Evolutionary conservation across 2,329 filamentous ascomycete species (phyloP), one percentile per base, ranked within the genome.

Genomic region (Paecilomyces sp.): DNA sequence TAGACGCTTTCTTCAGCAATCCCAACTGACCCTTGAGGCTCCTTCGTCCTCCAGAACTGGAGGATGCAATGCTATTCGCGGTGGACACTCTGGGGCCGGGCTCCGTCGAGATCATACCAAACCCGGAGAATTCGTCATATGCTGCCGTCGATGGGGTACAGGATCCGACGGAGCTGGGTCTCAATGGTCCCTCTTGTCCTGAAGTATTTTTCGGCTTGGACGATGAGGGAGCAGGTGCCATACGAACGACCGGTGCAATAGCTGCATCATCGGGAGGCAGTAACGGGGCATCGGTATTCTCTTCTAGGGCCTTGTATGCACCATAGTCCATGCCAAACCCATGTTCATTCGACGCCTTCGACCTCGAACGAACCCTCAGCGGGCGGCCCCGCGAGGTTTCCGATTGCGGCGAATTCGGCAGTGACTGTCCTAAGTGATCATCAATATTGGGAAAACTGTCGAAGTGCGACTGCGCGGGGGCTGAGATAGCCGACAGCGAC

Each of bases 141-240:
- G 65, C 64, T 7, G 66, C 67, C 56, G 67, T 68, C 30, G 68
- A 67, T 24, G 74, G 77, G 22, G 69, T 67, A 60, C 71, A 70
- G 0, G 75, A 77, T n/a, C 72, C 71, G 58, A 66, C 71, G 22
- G 75, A 77, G 3, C 66, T 64, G 4, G 74, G 71, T 51, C 75
- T 68, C 30, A 66, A 58, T 6, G 68, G 63, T 11, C 67, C 47
- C 75, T 67, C 83, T 78, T 57, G 77, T 79, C 62, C 76, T 78
- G 64, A 86, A 69, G 63, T 87, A 82, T 12, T 62, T 80, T 86
- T 60, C 0, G 86, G 77, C 28, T 89, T 92, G 67, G 87, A 85
- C 58, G 89, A 90, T 56, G 89, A 91, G 0, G 90, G 90, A 7
- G 88, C 88, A 72, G 92, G 92, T 33, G 91, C 85, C 33, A 92